A percentile compares a stretch with the other conserved stretches of the same genome.
Evolutionary conservation across 208 protist genomes (phyloP).

Genomic region (Wallacemonas sp.): DNA sequence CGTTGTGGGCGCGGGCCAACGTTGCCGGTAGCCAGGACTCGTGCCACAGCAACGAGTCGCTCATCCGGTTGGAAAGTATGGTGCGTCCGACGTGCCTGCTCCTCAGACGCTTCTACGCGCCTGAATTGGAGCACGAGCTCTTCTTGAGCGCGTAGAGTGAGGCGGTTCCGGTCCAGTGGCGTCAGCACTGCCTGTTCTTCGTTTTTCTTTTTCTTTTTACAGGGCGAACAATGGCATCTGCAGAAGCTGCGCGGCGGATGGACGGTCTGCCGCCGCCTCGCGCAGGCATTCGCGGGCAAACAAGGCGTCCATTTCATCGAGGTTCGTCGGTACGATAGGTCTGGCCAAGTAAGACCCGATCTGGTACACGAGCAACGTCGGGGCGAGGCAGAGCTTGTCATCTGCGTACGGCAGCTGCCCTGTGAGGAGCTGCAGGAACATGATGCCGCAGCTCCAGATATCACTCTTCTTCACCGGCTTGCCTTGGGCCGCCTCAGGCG

Average conservation of each 20-base stretch:
- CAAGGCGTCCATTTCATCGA: slow-evolving; percentile 60
- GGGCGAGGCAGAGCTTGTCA: slow-evolving; percentile 40
- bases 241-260: slow-evolving; percentile 52
- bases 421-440: slow-evolving; percentile 85
- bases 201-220: slow-evolving; percentile 9
- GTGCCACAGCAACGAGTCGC: too few relatives aligned
- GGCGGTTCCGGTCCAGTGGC: too few relatives aligned
- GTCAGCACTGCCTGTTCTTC: too few relatives aligned
- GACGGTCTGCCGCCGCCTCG: slow-evolving; percentile 44
- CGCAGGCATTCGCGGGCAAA: slow-evolving; percentile 73
- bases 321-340: slow-evolving; percentile 52
- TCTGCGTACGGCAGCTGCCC: slow-evolving; percentile 74
- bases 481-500: slow-evolving; percentile 81
- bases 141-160: too few relatives aligned
- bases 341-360: slow-evolving; percentile 64
- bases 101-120: too few relatives aligned
- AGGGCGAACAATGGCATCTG: slow-evolving; percentile 73
- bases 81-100: too few relatives aligned
- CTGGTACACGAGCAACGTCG: slow-evolving; percentile 70
- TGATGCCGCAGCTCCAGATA: slow-evolving; percentile 88
- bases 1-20: too few relatives aligned
- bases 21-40: too few relatives aligned
- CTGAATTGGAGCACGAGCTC: too few relatives aligned
- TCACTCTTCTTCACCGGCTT: slow-evolving; percentile 70
- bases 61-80: too few relatives aligned